Evolutionary conservation across 768 basidiomycete genomes (phyloP).

Genomic region (Hemileccinum rubropunctum): DNA sequence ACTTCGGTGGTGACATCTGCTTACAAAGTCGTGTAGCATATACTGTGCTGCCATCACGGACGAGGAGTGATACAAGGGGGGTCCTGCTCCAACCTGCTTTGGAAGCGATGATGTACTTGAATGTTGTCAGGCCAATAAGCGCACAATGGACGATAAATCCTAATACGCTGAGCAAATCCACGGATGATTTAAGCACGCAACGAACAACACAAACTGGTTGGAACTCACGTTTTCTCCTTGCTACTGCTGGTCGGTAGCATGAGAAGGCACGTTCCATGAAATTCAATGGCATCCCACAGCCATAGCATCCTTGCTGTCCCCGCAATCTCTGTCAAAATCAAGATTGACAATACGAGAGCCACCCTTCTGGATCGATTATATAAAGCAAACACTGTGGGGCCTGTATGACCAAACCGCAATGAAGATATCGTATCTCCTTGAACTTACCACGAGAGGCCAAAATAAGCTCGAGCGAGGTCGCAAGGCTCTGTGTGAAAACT

Average conservation of each 20-base stretch:
- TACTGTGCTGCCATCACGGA: slow-evolving; percentile 15
- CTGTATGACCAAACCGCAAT: neutral
- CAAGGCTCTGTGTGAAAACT: slow-evolving; percentile 4
- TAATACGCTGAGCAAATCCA: slow-evolving; percentile 6
- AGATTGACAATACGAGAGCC: slow-evolving; percentile 2
- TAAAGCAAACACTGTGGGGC: slow-evolving; percentile 15
- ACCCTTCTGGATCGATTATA: slow-evolving; percentile 19
- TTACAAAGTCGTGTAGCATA: slow-evolving; percentile 11
- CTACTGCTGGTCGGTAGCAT: neutral
- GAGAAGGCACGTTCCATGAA: slow-evolving; percentile 13
- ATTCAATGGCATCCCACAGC: neutral
- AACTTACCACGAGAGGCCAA: slow-evolving; percentile 17
- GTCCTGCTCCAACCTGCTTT: slow-evolving; percentile 17
- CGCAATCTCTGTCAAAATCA: slow-evolving; percentile 5
- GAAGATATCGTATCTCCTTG: neutral
- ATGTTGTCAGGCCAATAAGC: slow-evolving; percentile 13
- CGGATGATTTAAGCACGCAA: neutral
- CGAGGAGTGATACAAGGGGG: slow-evolving; percentile 19
- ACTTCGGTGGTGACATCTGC: neutral
- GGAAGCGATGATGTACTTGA: slow-evolving; percentile 17
- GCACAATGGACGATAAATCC: slow-evolving; percentile 13
- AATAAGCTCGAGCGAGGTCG: slow-evolving; percentile 13
- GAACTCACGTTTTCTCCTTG: slow-evolving; percentile 9
- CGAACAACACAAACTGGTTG: neutral
- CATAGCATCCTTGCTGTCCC: slow-evolving; percentile 3